Conservation (phyloP, 1,284 basidiomycete genomes). For the Tilletia caries region DNA sequence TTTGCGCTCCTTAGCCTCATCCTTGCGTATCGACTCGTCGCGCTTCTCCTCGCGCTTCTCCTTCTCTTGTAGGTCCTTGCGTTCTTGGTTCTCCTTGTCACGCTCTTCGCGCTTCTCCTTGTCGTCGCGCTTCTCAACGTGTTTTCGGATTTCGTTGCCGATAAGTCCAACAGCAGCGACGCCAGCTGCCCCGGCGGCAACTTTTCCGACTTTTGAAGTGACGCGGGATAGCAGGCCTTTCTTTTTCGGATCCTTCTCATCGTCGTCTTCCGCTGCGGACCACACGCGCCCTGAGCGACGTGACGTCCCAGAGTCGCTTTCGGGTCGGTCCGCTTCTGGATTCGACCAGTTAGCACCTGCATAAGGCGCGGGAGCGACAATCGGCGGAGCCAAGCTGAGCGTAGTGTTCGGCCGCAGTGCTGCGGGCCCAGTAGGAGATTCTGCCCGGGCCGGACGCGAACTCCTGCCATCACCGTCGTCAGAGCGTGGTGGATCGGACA, state of each 20-base stretch:
- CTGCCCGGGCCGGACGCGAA: constrained; percentile 4
- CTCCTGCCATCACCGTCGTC: constrained; percentile 1
- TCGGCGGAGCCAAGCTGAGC: constrained; percentile 2
- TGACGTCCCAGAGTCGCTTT: constrained; percentile 5
- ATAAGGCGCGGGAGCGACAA: not conserved
- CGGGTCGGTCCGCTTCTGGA: constrained; percentile 4
- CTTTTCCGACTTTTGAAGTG: not conserved
- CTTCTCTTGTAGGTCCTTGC: not conserved
- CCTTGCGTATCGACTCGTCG: constrained; percentile 31
- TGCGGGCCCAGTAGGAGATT: constrained; percentile 4
- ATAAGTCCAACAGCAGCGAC: not conserved
- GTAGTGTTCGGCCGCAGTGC: constrained; percentile 1
- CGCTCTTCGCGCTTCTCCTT: constrained; percentile 5
- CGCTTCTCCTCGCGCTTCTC: constrained; percentile 25
- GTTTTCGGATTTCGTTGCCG: constrained; percentile 10
- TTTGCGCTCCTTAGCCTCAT: constrained; percentile 28
- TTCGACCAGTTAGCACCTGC: constrained; percentile 10
- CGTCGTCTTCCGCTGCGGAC: constrained; percentile 3
- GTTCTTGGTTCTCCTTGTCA: not conserved
- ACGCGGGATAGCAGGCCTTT: not conserved
- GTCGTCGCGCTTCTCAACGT: constrained; percentile 9
- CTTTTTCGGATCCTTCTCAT: constrained; percentile 7
- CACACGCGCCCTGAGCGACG: constrained; percentile 9
- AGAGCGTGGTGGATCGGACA: not conserved
- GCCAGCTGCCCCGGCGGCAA: not conserved